phyloP scores from a whole-genome alignment of 2,329 filamentous ascomycete species.

The Ophiocordyceps camponoti-saundersi region DNA sequence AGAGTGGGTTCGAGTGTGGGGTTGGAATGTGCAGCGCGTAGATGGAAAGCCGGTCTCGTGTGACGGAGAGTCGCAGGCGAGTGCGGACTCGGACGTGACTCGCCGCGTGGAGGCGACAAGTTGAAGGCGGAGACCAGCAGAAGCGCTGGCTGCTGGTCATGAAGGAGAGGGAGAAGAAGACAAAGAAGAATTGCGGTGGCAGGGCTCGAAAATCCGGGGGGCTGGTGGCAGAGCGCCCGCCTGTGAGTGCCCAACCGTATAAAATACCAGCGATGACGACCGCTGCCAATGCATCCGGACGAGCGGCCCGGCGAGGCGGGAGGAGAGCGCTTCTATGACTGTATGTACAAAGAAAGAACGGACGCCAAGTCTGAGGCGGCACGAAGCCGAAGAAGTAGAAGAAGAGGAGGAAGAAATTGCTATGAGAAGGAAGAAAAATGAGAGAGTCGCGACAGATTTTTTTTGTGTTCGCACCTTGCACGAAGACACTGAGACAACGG shows the following conservation, averaged over 20 bases:
- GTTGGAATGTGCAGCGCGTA: too few species aligned
- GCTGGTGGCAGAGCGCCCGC: background rate
- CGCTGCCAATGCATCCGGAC: background rate
- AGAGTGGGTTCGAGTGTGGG: too few species aligned
- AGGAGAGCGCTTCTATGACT: too few species aligned
- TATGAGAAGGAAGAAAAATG: too few species aligned
- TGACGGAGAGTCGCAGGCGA: background rate
- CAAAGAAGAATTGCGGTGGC: background rate
- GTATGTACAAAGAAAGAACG: too few species aligned
- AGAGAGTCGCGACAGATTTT: too few species aligned
- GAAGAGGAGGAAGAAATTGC: too few species aligned
- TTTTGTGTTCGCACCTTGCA: too few species aligned
- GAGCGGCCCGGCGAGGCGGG: background rate
- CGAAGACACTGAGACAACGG: too few species aligned
- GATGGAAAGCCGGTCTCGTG: too few species aligned
- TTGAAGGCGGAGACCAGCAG: slow-evolving; percentile 23
- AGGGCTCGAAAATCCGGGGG: background rate
- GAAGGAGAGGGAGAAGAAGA: background rate
- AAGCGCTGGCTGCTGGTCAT: background rate
- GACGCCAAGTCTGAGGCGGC: too few species aligned
- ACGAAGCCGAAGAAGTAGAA: background rate
- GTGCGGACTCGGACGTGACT: slow-evolving; percentile 21
- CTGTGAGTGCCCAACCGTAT: background rate
- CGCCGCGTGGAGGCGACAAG: slow-evolving; percentile 26
- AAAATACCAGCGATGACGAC: background rate